These are phyloP conservation scores for Ceratocystis diversiconidia DNA, from an alignment of 2,329 filamentous ascomycete species.

Conservation along the genomic window DNA sequence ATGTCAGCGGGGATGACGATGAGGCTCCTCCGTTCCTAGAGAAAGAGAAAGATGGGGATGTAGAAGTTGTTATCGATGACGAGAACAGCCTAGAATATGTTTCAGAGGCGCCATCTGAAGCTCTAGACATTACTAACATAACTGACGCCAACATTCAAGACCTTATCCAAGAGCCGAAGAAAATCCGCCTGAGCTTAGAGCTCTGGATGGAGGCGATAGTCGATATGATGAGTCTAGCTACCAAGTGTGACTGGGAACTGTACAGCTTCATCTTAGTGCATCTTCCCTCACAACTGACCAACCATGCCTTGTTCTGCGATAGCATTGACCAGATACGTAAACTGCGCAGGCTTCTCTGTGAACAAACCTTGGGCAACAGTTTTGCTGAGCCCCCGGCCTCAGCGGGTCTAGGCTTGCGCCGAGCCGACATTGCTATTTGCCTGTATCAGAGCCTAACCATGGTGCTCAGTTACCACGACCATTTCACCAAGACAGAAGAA, in stretches of 20 bases:
- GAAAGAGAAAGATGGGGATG: conserved; percentile 8
- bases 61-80: not conserved
- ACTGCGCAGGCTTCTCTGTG: conserved; percentile 62
- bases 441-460: conserved; percentile 77
- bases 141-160: not conserved
- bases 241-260: conserved; percentile 61
- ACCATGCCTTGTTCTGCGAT: conserved; percentile 69
- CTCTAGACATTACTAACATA: conserved; percentile 7
- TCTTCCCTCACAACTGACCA: conserved; percentile 74
- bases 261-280: conserved; percentile 84
- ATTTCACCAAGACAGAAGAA: conserved; percentile 71
- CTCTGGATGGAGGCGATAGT: conserved; percentile 67
- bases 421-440: conserved; percentile 77
- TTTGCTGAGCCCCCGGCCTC: conserved; percentile 65
- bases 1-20: conserved; percentile 12
- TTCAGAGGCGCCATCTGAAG: conserved; percentile 22
- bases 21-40: conserved; percentile 15
- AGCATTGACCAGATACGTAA: conserved; percentile 62
- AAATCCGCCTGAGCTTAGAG: conserved; percentile 41
- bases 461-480: conserved; percentile 76
- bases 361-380: conserved; percentile 61
- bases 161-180: conserved; percentile 15
- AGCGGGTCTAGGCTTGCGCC: conserved; percentile 58
- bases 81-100: conserved; percentile 18
- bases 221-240: conserved; percentile 6